A percentile compares a stretch with the other conserved stretches of the same genome.
Evolutionary conservation across 1,284 basidiomycete genomes (phyloP).

Genomic region (Moesziomyces sp.): DNA sequence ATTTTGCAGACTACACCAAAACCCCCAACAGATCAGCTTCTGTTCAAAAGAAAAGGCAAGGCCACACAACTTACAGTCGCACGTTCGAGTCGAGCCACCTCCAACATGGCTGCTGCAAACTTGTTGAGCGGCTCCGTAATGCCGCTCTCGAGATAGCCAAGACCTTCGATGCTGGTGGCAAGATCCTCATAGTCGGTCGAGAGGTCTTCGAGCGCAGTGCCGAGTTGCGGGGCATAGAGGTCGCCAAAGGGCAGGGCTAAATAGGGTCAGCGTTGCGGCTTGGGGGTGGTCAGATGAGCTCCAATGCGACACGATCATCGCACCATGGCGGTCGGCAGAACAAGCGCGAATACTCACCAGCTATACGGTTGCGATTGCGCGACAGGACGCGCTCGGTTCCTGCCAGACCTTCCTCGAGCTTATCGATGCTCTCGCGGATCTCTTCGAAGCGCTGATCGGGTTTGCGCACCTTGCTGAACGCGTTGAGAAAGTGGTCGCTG

Average conservation of each 20-base stretch:
- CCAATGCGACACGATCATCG: no score
- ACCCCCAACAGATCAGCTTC: background rate
- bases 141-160: conserved; percentile 96
- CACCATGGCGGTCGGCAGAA: no score
- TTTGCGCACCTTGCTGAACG: conserved; percentile 92
- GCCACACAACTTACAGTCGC: conserved; percentile 40
- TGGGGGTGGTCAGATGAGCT: background rate
- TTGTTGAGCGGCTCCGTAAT: conserved; percentile 96
- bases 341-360: conserved; percentile 76
- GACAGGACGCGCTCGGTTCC: conserved; percentile 74
- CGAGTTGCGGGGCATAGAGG: conserved; percentile 57
- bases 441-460: conserved; percentile 93
- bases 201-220: conserved; percentile 70
- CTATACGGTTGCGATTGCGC: conserved; percentile 54
- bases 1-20: conserved; percentile 47
- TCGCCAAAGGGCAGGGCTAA: conserved; percentile 59
- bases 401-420: conserved; percentile 89
- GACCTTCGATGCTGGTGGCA: conserved; percentile 91
- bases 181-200: conserved; percentile 96
- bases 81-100: conserved; percentile 71
- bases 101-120: conserved; percentile 91
- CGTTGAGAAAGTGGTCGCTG: conserved; percentile 93
- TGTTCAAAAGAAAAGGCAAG: no score
- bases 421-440: conserved; percentile 90
- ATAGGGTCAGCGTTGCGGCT: conserved; percentile 29